Percentiles rank a stretch among this genome's conserved stretches.
These are phyloP conservation scores for Sphagnum contortum DNA, from an alignment of 225 moss, liverwort and hornwort genomes.

Conservation along the genomic window DNA sequence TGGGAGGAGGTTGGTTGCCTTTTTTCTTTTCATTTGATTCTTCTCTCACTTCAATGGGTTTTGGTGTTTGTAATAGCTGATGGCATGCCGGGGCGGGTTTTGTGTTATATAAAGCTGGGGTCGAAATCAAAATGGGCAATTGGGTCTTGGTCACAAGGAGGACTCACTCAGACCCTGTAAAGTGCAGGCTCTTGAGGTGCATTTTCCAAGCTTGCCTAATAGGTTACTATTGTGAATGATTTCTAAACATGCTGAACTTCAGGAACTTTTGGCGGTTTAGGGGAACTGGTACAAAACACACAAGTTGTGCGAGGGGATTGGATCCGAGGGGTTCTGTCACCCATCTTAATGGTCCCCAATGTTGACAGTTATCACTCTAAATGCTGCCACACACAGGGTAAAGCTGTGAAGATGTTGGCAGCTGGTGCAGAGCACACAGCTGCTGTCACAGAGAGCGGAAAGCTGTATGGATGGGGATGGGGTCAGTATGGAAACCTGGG, in stretches of 20 bases:
- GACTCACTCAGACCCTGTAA: conserved; percentile 43
- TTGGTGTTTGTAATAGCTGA: neutral
- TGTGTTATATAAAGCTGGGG: conserved; percentile 37
- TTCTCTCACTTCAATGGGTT: neutral
- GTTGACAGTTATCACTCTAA: neutral
- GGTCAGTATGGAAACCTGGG: conserved; percentile 64
- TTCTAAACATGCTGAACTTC: no score
- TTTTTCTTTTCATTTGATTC: neutral
- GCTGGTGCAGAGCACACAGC: conserved; percentile 66
- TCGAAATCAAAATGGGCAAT: conserved; percentile 57
- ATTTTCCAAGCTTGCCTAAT: neutral
- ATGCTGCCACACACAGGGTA: conserved; percentile 21
- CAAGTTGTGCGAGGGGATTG: no score
- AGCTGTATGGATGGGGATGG: conserved; percentile 64
- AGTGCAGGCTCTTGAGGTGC: conserved; percentile 44
- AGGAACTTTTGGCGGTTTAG: no score
- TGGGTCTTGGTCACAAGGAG: conserved; percentile 46
- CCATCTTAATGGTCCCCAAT: neutral
- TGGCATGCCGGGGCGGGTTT: no score
- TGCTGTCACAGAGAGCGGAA: conserved; percentile 53
- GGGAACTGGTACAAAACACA: no score
- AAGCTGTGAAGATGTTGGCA: conserved; percentile 55
- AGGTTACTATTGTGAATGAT: neutral
- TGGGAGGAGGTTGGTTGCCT: no score
- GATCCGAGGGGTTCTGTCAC: neutral